Base-by-base conservation (phyloP, 768 basidiomycete genomes). In the Holtermannia corniformis region DNA sequence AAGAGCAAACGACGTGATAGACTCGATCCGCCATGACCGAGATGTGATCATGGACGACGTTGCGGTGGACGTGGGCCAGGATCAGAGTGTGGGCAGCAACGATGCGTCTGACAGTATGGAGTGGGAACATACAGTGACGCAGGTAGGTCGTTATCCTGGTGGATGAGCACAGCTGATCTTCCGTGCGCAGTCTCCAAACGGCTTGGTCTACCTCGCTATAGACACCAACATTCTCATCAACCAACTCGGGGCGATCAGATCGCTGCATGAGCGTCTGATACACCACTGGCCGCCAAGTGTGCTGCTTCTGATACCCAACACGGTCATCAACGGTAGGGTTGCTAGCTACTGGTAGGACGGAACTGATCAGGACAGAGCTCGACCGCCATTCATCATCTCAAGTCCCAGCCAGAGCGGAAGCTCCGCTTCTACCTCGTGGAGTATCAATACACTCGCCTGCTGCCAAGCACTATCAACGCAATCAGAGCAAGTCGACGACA, bases 181-280 rank as follows among this genome's bases (percentile, higher is more conserved):
- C n/a, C n/a, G n/a, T n/a, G n/a, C n/a, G n/a, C n/a, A 37, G 32
- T 7, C 32, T 7, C 7, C 10, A 7, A 37, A 16, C 16, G 32
- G 32, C 16, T 16, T 37, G 32, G 32, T 16, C 12, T 63, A 59
- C 46, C 47, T 67, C 7, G 56, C 58, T 3, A 20, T 67, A 13
- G 65, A 67, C 28, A 67, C 65, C 14, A 67, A 67, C 41, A 42
- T 65, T 50, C 52, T 64, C 26, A 58, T 67, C 41, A 41, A 51
- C 14, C 57, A 63, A 19, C 46, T 67, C 5, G 42, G 44, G 7
- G 47, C 59, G 5, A 41, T 62, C 11, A 44, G 52, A 27, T 24
- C 37, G 7, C 25, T 61, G 19, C 57, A 52, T 41, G 32, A 20
- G 41, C 24, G 49, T 28, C 37, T 61, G 12, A 16, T 40, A 5